Evolutionary conservation across 768 basidiomycete genomes (phyloP), one percentile per base, ranked within the genome.

Genomic region (Phylloporus scabripes): DNA sequence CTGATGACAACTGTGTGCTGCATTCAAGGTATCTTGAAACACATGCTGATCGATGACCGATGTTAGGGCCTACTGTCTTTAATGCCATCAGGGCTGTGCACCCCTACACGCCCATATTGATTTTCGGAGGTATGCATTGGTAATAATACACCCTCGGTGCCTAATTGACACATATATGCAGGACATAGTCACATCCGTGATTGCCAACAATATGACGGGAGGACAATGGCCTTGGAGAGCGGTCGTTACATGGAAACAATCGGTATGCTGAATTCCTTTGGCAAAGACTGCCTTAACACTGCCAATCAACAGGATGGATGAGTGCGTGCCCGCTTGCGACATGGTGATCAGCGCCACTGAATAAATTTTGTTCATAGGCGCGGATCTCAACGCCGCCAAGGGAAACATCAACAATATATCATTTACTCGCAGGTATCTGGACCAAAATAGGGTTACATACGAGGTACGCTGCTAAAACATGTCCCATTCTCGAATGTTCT

Each of bases 181-280:
- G 84, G 85, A 5, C 89, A 92, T 55, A 74, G 0, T 42, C 61
- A 63, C 18, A 52, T 61, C 32, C 61, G 61, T n/a, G 55, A 63
- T 32, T 63, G 60, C 41, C 61, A 58, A 15, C 58, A 58, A n/a
- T 63, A 58, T 15, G 53, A 63, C 40, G 51, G 51, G 33, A 57
- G 56, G 26, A 26, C 56, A 18, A 58, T 63, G 52, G 57, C 84
- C 2, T 62, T 93, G 52, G 87, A 91, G 59, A 85, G 88, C 54
- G 87, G 93, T 15, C 74, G 90, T 20, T 95, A 94, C 62, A 87
- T 95, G 85, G 93, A 96, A 69, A 96, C 92, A 9, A 72, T 94
- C 46, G 91, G 89, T 85, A 42, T 11, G 77, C 45, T 11, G 10
- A 6, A 10, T 14, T 0, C 17, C 34, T 24, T 23, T 4, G 17